A percentile compares a stretch with the other conserved stretches of the same genome.
Evolutionary conservation across 345 rosid genomes (phyloP).

Genomic region (Gossypium mustelinum): DNA sequence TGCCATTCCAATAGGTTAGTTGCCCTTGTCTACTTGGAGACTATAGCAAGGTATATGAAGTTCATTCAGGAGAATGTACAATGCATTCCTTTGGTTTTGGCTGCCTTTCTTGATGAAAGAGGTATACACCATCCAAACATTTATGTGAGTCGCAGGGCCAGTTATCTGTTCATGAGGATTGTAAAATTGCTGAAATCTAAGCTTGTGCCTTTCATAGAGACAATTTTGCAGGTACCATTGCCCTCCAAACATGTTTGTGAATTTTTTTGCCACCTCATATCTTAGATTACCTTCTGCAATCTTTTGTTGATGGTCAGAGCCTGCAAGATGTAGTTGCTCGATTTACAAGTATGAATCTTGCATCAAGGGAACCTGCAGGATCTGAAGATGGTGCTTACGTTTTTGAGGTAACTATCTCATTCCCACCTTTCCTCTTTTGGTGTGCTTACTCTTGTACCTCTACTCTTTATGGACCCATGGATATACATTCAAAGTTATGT

Average conservation of each 20-base stretch:
- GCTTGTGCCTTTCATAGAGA: conserved; percentile 86
- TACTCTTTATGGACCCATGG: neutral
- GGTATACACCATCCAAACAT: conserved; percentile 84
- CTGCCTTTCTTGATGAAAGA: conserved; percentile 91
- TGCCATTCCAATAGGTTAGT: conserved; percentile 89
- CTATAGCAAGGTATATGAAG: conserved; percentile 75
- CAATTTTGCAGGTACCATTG: conserved; percentile 64
- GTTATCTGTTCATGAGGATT: conserved; percentile 86
- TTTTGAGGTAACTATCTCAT: conserved; percentile 61
- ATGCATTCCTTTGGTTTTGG: conserved; percentile 62
- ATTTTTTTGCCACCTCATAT: neutral
- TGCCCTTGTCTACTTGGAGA: conserved; percentile 81
- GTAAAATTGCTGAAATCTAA: conserved; percentile 79
- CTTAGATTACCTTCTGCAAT: neutral
- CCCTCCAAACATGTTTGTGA: neutral
- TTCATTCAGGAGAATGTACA: conserved; percentile 71
- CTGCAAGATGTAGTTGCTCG: conserved; percentile 74
- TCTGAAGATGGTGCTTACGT: conserved; percentile 85
- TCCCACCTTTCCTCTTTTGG: neutral
- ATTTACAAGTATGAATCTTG: conserved; percentile 50
- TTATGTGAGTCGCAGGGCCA: conserved; percentile 79
- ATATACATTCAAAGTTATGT: neutral
- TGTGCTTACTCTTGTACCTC: neutral
- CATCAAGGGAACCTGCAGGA: conserved; percentile 48
- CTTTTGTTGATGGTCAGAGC: conserved; percentile 40